Conservation (phyloP, 2,329 filamentous ascomycete genomes). For the Talaromyces marneffei region DNA sequence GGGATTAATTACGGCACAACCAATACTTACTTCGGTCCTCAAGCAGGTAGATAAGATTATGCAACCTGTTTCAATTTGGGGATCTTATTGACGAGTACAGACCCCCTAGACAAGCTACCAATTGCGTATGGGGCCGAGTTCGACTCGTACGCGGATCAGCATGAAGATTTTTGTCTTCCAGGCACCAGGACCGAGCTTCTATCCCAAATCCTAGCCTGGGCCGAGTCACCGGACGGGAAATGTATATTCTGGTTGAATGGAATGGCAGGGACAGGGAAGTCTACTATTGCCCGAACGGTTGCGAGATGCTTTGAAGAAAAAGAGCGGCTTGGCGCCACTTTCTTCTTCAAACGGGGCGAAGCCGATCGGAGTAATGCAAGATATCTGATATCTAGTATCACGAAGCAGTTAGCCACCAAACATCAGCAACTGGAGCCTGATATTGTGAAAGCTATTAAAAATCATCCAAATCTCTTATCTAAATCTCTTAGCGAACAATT, state of each 20-base stretch:
- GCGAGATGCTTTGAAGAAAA: constrained; percentile 18
- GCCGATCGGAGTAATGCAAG: constrained; percentile 29
- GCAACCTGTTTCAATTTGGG: too few relatives aligned
- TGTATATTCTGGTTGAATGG: constrained; percentile 32
- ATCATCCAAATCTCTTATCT: constrained; percentile 18
- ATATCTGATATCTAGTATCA: constrained; percentile 34
- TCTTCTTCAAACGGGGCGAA: constrained; percentile 43
- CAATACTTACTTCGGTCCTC: too few relatives aligned
- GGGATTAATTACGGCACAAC: too few relatives aligned
- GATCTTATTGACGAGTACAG: too few relatives aligned
- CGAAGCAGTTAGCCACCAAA: constrained; percentile 22
- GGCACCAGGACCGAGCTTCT: constrained; percentile 23
- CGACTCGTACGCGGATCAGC: constrained; percentile 15
- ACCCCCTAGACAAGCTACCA: constrained; percentile 2
- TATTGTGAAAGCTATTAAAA: constrained; percentile 17
- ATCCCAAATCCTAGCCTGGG: constrained; percentile 24
- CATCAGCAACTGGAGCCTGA: constrained; percentile 23
- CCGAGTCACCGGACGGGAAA: constrained; percentile 15
- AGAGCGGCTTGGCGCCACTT: constrained; percentile 31
- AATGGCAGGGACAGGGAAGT: constrained; percentile 10
- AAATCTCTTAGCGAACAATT: constrained; percentile 24
- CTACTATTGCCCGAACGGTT: constrained; percentile 29
- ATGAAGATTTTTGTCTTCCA: constrained; percentile 21
- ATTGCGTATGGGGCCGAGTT: constrained; percentile 19
- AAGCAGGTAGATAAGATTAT: too few relatives aligned